Base-by-base conservation (phyloP, 1,284 basidiomycete species). In the Stygiomarasmius scandens region DNA sequence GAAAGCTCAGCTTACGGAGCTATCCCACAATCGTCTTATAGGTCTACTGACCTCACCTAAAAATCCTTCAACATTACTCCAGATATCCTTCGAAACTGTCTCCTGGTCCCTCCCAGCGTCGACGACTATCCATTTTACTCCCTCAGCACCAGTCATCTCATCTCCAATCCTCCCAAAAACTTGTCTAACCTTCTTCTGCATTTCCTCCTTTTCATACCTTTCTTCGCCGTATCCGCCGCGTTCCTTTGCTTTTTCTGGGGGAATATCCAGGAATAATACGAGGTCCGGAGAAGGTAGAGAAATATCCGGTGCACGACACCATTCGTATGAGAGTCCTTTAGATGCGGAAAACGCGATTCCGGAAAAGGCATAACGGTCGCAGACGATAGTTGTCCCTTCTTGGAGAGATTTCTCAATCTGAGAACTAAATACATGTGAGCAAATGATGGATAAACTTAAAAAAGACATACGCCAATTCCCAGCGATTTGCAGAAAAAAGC, bases 311-410 rank as follows among this genome's bases (percentile, higher is more conserved):
- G 85, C 76, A 45, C 86, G 81, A 71, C 95, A 97, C 92, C 93
- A 98, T 25, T 84, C 79, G 66, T 83, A 85, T 0, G 80, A 70
- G 23, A 81, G 73, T 48, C 79, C 84, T 72, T 98, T 98, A 49
- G 95, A 87, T 4, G 89, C 85, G 1, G 94, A 93, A 74, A 98
- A 99, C 1, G 95, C 96, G 62, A 96, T 91, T 0, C 96, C 97
- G 1, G 95, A 98, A 73, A 98, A 99, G 0, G 95, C 93, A 71
- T 99, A 99, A 36, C 97, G 85, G 71, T 99, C 96, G 66, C 93
- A 94, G 29, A 99, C 76, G 66, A 99, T 78, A 0, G 84, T 83
- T 6, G 85, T 89, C 0, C 95, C 95, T 0, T 75, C 68, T 0
- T 74, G 73, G 11, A 98, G 79, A 22, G 85, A 75, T 5, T 74